These are phyloP conservation scores for Fusarium brachygibbosum DNA, from an alignment of 2,329 filamentous ascomycete species.

Conservation along the genomic window DNA sequence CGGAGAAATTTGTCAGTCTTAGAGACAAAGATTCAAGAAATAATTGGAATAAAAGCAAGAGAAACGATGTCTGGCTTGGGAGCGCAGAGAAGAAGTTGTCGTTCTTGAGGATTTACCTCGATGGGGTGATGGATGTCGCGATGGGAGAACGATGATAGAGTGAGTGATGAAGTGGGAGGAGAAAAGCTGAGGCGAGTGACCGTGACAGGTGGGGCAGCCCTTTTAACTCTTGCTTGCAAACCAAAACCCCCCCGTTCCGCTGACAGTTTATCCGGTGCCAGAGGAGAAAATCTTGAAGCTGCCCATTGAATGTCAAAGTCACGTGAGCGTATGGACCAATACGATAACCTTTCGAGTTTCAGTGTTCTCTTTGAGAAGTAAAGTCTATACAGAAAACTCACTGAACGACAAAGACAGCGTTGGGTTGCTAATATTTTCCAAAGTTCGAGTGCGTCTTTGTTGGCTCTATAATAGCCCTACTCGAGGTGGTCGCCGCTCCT, in stretches of 20 bases:
- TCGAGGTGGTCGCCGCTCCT: not conserved
- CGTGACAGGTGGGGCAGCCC: constrained; percentile 41
- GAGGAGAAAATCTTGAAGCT: constrained; percentile 15
- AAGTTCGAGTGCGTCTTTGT: not conserved
- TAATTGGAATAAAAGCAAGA: constrained; percentile 22
- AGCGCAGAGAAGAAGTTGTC: constrained; percentile 4
- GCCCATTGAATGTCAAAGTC: not conserved
- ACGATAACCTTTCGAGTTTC: not conserved
- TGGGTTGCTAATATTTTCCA: not conserved
- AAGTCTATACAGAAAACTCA: not conserved
- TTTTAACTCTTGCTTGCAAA: constrained; percentile 36
- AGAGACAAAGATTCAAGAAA: constrained; percentile 24
- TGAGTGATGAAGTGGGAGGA: constrained; percentile 30
- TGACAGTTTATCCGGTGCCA: constrained; percentile 35
- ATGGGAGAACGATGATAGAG: constrained; percentile 41
- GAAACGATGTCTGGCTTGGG: constrained; percentile 1
- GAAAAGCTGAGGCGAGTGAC: constrained; percentile 30
- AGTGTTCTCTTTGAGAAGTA: not conserved
- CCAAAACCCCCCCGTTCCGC: constrained; percentile 18
- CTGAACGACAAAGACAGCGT: not conserved
- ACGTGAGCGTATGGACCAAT: not conserved
- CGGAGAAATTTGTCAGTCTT: constrained; percentile 35
- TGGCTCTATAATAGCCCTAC: not conserved
- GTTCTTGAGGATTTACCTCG: constrained; percentile 26
- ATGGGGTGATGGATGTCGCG: constrained; percentile 30